Conservation (phyloP, 345 rosid genomes). For the Brassica napus region Da-Ae NC_063440.1:21102501-21103000, state of each 20-base stretch:
- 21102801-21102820: neutral
- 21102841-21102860: neutral
- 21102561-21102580: neutral
- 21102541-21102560: neutral
- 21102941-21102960: constrained; percentile 26
- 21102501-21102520: neutral
- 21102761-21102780: constrained; percentile 33
- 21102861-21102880: neutral
- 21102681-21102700: neutral
- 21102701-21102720: neutral
- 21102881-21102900: neutral
- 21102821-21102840: constrained; percentile 9
- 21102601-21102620: neutral
- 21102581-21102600: neutral
- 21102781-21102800: neutral
- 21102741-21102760: constrained; percentile 29
- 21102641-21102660: neutral
- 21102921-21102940: constrained; percentile 15
- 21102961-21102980: constrained; percentile 11
- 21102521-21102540: neutral
- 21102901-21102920: neutral
- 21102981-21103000: neutral
- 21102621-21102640: neutral
- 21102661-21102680: neutral
- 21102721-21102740: neutral